These are phyloP conservation scores for Aspergillus sclerotioniger DNA, from an alignment of 495 filamentous ascomycete species.

Conservation along the genomic window DNA sequence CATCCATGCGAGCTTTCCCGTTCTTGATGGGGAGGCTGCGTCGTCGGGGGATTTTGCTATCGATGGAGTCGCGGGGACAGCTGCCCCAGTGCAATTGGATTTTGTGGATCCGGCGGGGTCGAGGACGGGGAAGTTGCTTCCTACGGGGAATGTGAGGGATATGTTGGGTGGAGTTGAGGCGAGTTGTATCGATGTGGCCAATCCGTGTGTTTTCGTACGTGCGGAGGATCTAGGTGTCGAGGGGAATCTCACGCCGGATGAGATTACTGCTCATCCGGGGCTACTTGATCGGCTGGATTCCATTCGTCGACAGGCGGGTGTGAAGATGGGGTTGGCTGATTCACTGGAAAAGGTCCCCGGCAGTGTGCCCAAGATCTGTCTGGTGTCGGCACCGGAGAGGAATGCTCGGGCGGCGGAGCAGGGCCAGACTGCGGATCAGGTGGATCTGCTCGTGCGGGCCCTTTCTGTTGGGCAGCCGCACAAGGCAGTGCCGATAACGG, in stretches of 20 bases:
- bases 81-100: conserved; percentile 54
- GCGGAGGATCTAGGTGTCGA: conserved; percentile 50
- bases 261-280: conserved; percentile 44
- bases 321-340: conserved; percentile 59
- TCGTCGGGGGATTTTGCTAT: conserved; percentile 58
- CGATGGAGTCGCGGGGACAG: conserved; percentile 64
- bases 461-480: conserved; percentile 59
- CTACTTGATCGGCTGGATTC: conserved; percentile 55
- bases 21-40: conserved; percentile 48
- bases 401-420: conserved; percentile 17
- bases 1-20: conserved; percentile 32
- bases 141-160: conserved; percentile 60
- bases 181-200: conserved; percentile 62
- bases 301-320: conserved; percentile 59
- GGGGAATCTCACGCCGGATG: conserved; percentile 51
- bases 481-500: conserved; percentile 60
- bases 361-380: conserved; percentile 65
- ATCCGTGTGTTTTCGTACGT: conserved; percentile 64
- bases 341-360: conserved; percentile 43
- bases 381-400: conserved; percentile 42
- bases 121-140: conserved; percentile 63
- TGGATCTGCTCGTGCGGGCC: conserved; percentile 47
- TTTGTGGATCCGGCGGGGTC: conserved; percentile 68
- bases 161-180: conserved; percentile 51
- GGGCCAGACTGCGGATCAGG: conserved; percentile 9